A percentile compares a stretch with the other conserved stretches of the same genome.
phyloP scores from a whole-genome alignment of 345 rosid genomes.

The Angophora floribunda region DNA sequence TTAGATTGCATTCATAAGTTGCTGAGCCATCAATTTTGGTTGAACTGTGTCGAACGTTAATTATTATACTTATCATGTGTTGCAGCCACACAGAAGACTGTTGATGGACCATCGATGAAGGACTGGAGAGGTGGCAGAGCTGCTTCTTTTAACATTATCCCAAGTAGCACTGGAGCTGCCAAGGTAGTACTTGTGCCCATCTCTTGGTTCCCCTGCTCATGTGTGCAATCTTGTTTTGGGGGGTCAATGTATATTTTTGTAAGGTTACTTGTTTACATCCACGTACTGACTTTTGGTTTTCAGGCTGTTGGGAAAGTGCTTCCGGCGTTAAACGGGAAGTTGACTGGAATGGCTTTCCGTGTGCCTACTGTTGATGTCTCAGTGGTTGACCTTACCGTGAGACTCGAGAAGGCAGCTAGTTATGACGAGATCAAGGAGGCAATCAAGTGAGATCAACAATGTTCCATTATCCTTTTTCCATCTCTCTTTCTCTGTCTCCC shows the following conservation, averaged over 20 bases:
- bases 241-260: background rate
- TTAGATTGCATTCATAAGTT: background rate
- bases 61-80: background rate
- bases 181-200: slow-evolving; percentile 22
- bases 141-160: slow-evolving; percentile 67
- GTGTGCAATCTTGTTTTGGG: background rate
- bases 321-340: slow-evolving; percentile 47
- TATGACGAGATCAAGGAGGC: slow-evolving; percentile 54
- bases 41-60: background rate
- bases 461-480: too few species aligned
- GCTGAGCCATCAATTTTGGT: background rate
- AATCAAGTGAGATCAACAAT: slow-evolving; percentile 28
- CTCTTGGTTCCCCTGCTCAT: background rate
- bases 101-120: slow-evolving; percentile 75
- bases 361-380: slow-evolving; percentile 74
- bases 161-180: slow-evolving; percentile 78
- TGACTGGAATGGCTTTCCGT: slow-evolving; percentile 72
- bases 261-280: background rate
- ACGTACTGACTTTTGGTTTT: background rate
- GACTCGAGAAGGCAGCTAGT: slow-evolving; percentile 45
- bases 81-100: slow-evolving; percentile 63
- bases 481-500: background rate
- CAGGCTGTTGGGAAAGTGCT: slow-evolving; percentile 69
- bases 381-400: slow-evolving; percentile 65
- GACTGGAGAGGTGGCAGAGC: slow-evolving; percentile 84